These are phyloP conservation scores for Coemansia sp. DNA, from an alignment of 192 early-diverging fungal genomes.

Conservation along the genomic window DNA sequence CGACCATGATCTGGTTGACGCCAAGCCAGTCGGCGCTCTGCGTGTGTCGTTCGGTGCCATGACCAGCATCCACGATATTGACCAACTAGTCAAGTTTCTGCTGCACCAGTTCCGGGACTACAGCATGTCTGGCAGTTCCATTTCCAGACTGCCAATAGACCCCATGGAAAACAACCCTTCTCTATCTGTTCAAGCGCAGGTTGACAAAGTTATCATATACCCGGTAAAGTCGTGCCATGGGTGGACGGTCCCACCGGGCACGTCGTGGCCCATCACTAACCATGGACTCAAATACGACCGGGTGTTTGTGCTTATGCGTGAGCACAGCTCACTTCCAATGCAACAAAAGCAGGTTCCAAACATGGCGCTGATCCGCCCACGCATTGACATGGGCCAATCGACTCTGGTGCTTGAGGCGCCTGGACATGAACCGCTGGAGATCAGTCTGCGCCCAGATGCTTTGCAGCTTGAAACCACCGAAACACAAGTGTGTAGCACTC, in stretches of 20 bases:
- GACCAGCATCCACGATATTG: constrained; percentile 63
- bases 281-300: constrained; percentile 41
- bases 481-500: constrained; percentile 32
- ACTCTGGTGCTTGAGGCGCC: constrained; percentile 55
- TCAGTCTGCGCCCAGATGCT: constrained; percentile 27
- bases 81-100: constrained; percentile 63
- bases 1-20: constrained; percentile 69
- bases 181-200: constrained; percentile 1
- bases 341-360: constrained; percentile 67
- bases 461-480: constrained; percentile 29
- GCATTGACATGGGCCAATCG: constrained; percentile 38
- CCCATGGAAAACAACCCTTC: neutral
- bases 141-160: neutral
- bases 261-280: constrained; percentile 37
- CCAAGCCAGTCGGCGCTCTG: constrained; percentile 67
- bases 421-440: constrained; percentile 23
- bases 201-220: constrained; percentile 54
- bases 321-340: constrained; percentile 51
- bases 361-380: constrained; percentile 65
- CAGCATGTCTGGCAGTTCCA: neutral
- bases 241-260: constrained; percentile 29
- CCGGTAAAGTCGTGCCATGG: constrained; percentile 84
- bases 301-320: constrained; percentile 49
- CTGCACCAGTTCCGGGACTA: constrained; percentile 52
- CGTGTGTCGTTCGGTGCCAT: constrained; percentile 79